phyloP scores from a whole-genome alignment of 2,329 filamentous ascomycete species.

The Alternaria conjuncta region DNA sequence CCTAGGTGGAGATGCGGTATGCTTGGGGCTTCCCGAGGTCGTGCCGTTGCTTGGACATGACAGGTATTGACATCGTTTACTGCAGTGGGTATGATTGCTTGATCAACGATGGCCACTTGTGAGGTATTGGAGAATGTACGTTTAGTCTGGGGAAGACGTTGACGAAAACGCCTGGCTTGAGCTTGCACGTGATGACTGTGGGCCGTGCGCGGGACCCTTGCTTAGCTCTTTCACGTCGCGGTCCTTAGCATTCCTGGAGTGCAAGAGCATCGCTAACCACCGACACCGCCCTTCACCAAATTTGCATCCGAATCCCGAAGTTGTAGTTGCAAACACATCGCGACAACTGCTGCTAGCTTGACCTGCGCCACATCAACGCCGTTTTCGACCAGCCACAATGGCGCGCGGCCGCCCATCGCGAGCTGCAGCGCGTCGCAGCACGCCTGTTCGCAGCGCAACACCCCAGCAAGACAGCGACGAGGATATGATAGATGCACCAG shows the following conservation, averaged over 20 bases:
- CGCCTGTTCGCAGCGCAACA: conserved; percentile 44
- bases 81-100: neutral
- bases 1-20: neutral
- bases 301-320: neutral
- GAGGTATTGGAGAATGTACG: neutral
- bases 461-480: conserved; percentile 45
- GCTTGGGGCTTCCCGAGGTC: neutral
- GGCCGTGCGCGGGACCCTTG: conserved; percentile 18
- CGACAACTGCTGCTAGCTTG: neutral
- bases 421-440: conserved; percentile 49
- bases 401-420: conserved; percentile 47
- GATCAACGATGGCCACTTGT: neutral
- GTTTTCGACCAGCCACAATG: conserved; percentile 27
- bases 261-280: conserved; percentile 6
- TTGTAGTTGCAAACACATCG: neutral
- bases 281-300: conserved; percentile 7
- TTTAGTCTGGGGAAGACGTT: neutral
- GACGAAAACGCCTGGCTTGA: neutral
- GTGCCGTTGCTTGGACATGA: neutral
- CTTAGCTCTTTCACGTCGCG: conserved; percentile 26
- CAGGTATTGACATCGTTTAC: neutral
- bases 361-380: neutral
- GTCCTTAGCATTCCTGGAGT: conserved; percentile 7
- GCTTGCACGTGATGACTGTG: conserved; percentile 7
- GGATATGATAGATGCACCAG: conserved; percentile 44